phyloP scores from a whole-genome alignment of 2,329 filamentous ascomycete species.

The Monilinia polystroma region DNA sequence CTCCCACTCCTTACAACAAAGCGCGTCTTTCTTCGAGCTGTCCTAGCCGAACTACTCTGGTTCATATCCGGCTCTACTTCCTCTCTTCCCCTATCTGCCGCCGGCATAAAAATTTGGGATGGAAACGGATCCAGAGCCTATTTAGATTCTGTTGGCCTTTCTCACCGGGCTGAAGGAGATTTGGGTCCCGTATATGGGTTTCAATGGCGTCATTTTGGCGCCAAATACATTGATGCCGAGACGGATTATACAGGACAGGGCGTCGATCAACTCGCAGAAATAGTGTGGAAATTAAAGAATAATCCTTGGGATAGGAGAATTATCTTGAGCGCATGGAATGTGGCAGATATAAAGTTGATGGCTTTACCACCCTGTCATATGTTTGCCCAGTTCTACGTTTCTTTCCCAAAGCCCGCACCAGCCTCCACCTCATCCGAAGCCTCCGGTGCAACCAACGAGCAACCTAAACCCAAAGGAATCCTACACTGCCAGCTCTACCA shows the following conservation, averaged over 20 bases:
- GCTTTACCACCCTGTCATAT: constrained; percentile 93
- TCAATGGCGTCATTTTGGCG: constrained; percentile 98
- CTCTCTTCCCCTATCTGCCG: constrained; percentile 70
- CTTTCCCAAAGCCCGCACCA: constrained; percentile 31
- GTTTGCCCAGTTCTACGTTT: constrained; percentile 83
- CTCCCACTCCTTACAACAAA: constrained; percentile 96
- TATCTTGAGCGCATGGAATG: constrained; percentile 93
- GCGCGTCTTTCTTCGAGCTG: constrained; percentile 87
- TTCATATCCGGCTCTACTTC: constrained; percentile 86
- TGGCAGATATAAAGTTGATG: constrained; percentile 80
- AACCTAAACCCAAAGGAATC: constrained; percentile 53
- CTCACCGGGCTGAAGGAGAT: constrained; percentile 81
- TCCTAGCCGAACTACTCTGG: constrained; percentile 93
- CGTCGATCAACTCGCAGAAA: constrained; percentile 87
- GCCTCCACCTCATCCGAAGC: background rate
- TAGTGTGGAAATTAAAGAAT: constrained; percentile 80
- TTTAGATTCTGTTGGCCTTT: constrained; percentile 80
- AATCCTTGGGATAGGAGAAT: constrained; percentile 88
- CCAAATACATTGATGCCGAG: constrained; percentile 75
- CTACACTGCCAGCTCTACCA: constrained; percentile 91
- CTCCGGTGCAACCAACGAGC: background rate
- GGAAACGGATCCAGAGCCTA: constrained; percentile 90
- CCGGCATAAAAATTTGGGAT: constrained; percentile 96
- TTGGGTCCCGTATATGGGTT: constrained; percentile 96
- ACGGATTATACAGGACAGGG: constrained; percentile 85